Percentiles rank a stretch among this genome's conserved stretches.
These are phyloP conservation scores for Alloteropsis semialata DNA, from an alignment of 176 grass and related monocot genomes.

Conservation along the genomic window DNA sequence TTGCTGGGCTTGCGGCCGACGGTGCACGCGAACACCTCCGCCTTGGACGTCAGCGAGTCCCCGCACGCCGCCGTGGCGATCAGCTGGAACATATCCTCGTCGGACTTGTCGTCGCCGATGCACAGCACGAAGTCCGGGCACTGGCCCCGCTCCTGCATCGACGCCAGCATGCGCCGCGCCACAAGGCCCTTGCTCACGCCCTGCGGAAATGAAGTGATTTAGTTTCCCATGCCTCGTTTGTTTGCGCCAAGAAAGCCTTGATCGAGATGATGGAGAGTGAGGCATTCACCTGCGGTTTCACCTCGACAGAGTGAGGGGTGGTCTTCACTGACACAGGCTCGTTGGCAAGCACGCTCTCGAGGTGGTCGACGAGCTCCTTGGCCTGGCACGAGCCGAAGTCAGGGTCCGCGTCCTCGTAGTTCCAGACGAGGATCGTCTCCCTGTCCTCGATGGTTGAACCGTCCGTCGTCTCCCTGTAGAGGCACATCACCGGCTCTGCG, in stretches of 20 bases:
- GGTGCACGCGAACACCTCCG: constrained; percentile 89
- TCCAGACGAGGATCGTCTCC: constrained; percentile 83
- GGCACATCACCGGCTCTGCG: constrained; percentile 70
- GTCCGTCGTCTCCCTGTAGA: constrained; percentile 88
- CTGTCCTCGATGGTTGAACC: constrained; percentile 82
- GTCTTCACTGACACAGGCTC: constrained; percentile 90
- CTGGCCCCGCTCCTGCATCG: constrained; percentile 48
- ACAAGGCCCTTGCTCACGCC: constrained; percentile 87
- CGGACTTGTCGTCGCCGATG: constrained; percentile 86
- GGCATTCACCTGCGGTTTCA: constrained; percentile 79
- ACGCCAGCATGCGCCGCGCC: constrained; percentile 54
- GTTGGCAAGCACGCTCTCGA: constrained; percentile 75
- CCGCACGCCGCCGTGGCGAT: constrained; percentile 43
- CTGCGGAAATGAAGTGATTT: constrained; percentile 26
- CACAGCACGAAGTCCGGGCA: constrained; percentile 75
- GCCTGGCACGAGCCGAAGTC: constrained; percentile 97
- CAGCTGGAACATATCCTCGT: constrained; percentile 95
- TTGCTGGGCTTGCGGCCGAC: constrained; percentile 89
- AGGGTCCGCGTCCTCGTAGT: constrained; percentile 84
- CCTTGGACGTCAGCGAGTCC: constrained; percentile 37
- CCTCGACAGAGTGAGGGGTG: constrained; percentile 58
- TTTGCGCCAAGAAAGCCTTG: background rate
- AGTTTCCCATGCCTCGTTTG: background rate
- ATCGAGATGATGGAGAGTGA: background rate
- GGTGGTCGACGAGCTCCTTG: constrained; percentile 87